Percentiles rank a stretch among this genome's conserved stretches.
These are phyloP conservation scores for Melastoma malabathricum DNA, from an alignment of 345 rosid species.

Conservation along the genomic window DNA sequence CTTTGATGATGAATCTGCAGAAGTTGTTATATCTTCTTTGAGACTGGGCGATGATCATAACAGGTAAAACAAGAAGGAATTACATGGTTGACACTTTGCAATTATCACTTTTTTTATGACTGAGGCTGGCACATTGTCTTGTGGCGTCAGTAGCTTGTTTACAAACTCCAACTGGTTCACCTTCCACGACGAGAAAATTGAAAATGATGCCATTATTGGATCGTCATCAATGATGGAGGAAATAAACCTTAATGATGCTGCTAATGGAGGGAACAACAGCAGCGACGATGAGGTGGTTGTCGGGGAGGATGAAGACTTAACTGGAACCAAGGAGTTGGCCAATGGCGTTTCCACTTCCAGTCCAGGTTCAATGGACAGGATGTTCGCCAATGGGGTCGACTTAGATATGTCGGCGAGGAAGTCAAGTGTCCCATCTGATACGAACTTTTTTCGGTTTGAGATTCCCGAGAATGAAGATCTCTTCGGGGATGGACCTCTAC, in stretches of 20 bases:
- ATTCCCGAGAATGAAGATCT: slow-evolving; percentile 38
- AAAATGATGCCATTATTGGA: slow-evolving; percentile 30
- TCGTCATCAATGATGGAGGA: slow-evolving; percentile 62
- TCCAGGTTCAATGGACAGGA: slow-evolving; percentile 14
- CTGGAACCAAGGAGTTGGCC: slow-evolving; percentile 32
- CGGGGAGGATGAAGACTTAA: slow-evolving; percentile 55
- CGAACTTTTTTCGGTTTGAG: slow-evolving; percentile 45
- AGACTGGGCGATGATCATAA: slow-evolving; percentile 95
- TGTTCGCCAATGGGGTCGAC: too few species aligned
- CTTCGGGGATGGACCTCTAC: slow-evolving; percentile 40
- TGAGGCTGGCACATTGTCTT: background rate
- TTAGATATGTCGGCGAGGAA: too few species aligned
- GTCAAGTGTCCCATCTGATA: slow-evolving; percentile 20
- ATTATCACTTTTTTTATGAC: background rate
- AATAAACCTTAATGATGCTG: slow-evolving; percentile 50
- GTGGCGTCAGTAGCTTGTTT: slow-evolving; percentile 52
- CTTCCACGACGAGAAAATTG: slow-evolving; percentile 68
- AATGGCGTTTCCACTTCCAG: slow-evolving; percentile 42
- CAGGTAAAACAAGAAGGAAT: slow-evolving; percentile 27
- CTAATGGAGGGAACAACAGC: slow-evolving; percentile 52
- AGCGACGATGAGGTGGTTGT: slow-evolving; percentile 92
- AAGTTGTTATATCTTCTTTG: slow-evolving; percentile 84
- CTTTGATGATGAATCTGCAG: slow-evolving; percentile 90
- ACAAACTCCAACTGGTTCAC: slow-evolving; percentile 98
- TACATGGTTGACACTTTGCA: background rate